Conservation (phyloP, 805 yeast species). For the Tetrapisispora pingtungensis region DNA sequence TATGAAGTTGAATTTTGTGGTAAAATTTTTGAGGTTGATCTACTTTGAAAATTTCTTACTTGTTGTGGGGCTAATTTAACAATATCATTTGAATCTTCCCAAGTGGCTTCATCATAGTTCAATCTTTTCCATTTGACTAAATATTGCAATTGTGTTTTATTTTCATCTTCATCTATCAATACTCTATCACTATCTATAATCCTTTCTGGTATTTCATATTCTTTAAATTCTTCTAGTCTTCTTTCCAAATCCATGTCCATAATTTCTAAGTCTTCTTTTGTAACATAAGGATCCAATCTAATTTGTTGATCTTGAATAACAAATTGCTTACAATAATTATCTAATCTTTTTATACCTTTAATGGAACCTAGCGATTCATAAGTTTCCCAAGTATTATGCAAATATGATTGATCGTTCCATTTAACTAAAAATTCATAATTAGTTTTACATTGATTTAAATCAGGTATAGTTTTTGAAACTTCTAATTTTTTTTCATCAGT, state of each 20-base stretch:
- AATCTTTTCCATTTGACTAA: conserved; percentile 89
- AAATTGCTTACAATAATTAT: conserved; percentile 79
- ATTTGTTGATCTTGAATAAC: conserved; percentile 65
- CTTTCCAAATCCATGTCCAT: conserved; percentile 87
- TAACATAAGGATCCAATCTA: conserved; percentile 67
- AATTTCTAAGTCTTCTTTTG: conserved; percentile 84
- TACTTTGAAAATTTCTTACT: conserved; percentile 71
- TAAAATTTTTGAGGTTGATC: conserved; percentile 73
- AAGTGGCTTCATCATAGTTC: conserved; percentile 90
- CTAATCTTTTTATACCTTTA: conserved; percentile 78
- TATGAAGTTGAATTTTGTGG: conserved; percentile 76
- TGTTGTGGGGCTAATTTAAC: conserved; percentile 76
- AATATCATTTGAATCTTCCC: conserved; percentile 89
- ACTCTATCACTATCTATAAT: conserved; percentile 74
- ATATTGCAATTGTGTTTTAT: conserved; percentile 60
- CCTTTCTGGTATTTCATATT: conserved; percentile 78
- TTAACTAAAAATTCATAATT: conserved; percentile 59
- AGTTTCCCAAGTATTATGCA: conserved; percentile 91
- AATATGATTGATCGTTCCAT: conserved; percentile 81
- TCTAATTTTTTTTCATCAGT: conserved; percentile 10
- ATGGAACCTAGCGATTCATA: conserved; percentile 40
- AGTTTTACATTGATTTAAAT: conserved; percentile 44
- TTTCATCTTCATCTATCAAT: conserved; percentile 38
- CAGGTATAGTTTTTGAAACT: conserved; percentile 27
- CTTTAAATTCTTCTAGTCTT: conserved; percentile 68